Conservation (phyloP, 495 filamentous ascomycete genomes). For the Thozetella sp. region DNA sequence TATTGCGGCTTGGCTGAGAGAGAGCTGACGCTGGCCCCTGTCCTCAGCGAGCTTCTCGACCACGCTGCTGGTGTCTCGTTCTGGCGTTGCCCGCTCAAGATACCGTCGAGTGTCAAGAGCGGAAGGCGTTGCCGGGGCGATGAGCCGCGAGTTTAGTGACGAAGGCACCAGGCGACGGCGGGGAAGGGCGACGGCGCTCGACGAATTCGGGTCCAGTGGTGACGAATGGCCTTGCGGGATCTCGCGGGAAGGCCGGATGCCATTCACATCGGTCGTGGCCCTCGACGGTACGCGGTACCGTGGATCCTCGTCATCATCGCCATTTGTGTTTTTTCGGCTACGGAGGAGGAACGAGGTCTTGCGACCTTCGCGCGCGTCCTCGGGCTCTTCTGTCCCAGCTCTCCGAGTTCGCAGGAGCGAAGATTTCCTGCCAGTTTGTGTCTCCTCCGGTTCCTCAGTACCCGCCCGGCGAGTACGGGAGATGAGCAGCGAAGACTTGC, state of each 20-base stretch:
- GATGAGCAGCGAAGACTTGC: constrained; percentile 48
- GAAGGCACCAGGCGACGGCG: constrained; percentile 39
- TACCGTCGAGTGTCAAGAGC: constrained; percentile 37
- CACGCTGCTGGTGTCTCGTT: constrained; percentile 35
- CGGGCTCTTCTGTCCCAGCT: constrained; percentile 48
- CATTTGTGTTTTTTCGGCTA: constrained; percentile 39
- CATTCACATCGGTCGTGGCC: constrained; percentile 58
- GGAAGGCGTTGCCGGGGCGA: constrained; percentile 22
- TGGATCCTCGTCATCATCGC: constrained; percentile 45
- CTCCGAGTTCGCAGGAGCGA: constrained; percentile 46
- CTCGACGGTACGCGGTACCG: constrained; percentile 56
- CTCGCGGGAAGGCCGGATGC: constrained; percentile 31
- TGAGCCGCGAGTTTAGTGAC: constrained; percentile 34
- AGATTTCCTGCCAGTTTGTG: constrained; percentile 36
- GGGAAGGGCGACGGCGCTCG: constrained; percentile 40
- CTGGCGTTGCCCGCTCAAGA: constrained; percentile 43
- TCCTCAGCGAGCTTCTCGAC: constrained; percentile 42
- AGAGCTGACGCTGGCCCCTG: constrained; percentile 36
- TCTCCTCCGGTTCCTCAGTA: constrained; percentile 46
- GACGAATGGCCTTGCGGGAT: constrained; percentile 20
- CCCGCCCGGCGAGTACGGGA: constrained; percentile 40
- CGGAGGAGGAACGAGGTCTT: constrained; percentile 38
- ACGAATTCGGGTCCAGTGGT: constrained; percentile 23
- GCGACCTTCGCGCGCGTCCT: constrained; percentile 37
- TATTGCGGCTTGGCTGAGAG: constrained; percentile 35